Evolutionary conservation across 495 filamentous ascomycete species (phyloP), one percentile per base, ranked within the genome.

Genomic region (Darksidea phi): DNA sequence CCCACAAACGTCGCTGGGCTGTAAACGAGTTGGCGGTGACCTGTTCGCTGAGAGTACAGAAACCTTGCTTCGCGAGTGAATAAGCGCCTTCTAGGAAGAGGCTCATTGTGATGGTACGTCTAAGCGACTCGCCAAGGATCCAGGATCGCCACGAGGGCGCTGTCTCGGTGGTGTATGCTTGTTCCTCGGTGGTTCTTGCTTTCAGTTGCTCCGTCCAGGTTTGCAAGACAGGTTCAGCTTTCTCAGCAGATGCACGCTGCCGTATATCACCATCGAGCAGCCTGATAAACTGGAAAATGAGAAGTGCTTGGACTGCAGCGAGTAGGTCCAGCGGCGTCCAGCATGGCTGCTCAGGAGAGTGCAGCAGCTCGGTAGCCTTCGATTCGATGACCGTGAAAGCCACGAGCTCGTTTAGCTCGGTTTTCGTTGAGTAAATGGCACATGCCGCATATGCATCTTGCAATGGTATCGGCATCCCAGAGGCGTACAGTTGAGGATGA

Each of bases 181-280:
- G 47, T 21, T 59, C 57, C 13, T 13, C 18, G 37, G 54, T 38
- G 6, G 64, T 63, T 25, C 45, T 54, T 12, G 62, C 25, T 64
- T 68, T 59, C 42, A 82, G 67, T 54, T 75, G 71, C 17, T 61
- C 47, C 0, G 71, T 72, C 79, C 79, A 81, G 0, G 42, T 37
- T 34, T 71, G 65, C 11, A 85, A 70, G 18, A 74, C 73, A 0
- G 75, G 68, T 17, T 80, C 78, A 17, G 77, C 65, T 18, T 65
- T 47, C 53, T 83, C 80, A 18, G 80, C 77, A 21, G 76, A 65
- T 1, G 74, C 72, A 6, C 77, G 75, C 46, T 76, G 74, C 32
- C 77, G 74, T 48, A 84, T 76, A 64, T 84, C 78, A 25, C 79
- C 80, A 63, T 85, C 82, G 61, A 84, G 83, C 17, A 87, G 72